Conservation (phyloP, 306 rosid genomes). For the Vicia sativa region DNA sequence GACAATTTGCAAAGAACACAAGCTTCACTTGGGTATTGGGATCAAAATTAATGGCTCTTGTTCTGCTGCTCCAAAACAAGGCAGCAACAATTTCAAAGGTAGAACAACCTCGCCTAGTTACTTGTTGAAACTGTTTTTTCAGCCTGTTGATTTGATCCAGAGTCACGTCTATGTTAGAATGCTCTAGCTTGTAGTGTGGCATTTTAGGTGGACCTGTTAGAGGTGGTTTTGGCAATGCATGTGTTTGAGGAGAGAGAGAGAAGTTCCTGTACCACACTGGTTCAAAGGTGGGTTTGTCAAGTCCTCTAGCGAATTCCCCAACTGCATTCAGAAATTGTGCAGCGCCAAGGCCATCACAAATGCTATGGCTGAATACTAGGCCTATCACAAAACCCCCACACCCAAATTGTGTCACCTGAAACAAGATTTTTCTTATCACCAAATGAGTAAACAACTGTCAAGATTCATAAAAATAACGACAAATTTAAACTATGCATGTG, state of each 20-base stretch:
- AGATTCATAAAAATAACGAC: neutral
- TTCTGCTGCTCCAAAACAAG: slow-evolving; percentile 59
- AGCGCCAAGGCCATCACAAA: slow-evolving; percentile 87
- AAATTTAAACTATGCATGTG: neutral
- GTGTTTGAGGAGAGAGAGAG: slow-evolving; percentile 27
- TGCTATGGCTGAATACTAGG: slow-evolving; percentile 66
- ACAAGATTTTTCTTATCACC: neutral
- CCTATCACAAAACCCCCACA: slow-evolving; percentile 86
- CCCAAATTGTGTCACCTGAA: slow-evolving; percentile 70
- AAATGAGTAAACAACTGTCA: neutral
- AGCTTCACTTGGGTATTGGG: slow-evolving; percentile 40
- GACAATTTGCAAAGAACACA: slow-evolving; percentile 79
- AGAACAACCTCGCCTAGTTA: slow-evolving; percentile 61
- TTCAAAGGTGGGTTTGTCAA: slow-evolving; percentile 42
- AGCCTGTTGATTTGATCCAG: slow-evolving; percentile 43
- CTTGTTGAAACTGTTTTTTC: slow-evolving; percentile 51
- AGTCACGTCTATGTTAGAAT: slow-evolving; percentile 58
- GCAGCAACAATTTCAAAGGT: slow-evolving; percentile 71
- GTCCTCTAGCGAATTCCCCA: slow-evolving; percentile 67
- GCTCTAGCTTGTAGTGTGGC: slow-evolving; percentile 49
- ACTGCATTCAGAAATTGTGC: slow-evolving; percentile 81
- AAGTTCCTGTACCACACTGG: slow-evolving; percentile 74
- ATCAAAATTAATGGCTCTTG: slow-evolving; percentile 45
- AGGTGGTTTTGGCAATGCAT: slow-evolving; percentile 11
- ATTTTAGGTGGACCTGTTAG: neutral